These are phyloP conservation scores for Xerocomus potaroensis DNA, from an alignment of 768 basidiomycete genomes.

Conservation along the genomic window DNA sequence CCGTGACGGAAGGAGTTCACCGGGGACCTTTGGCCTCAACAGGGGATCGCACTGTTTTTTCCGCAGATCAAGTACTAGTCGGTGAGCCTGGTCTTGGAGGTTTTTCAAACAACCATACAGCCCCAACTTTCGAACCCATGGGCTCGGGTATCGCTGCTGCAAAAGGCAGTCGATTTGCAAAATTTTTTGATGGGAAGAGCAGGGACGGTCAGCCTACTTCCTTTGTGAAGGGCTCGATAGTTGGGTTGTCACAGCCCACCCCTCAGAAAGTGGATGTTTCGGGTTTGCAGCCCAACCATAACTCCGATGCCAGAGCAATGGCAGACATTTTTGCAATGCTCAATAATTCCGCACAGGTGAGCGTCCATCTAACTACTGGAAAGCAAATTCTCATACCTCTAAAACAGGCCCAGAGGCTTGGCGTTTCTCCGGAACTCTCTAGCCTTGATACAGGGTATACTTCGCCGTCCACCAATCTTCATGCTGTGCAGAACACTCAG, in stretches of 20 bases:
- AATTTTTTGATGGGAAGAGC: constrained; percentile 77
- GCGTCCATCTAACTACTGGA: constrained; percentile 14
- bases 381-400: constrained; percentile 6
- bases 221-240: constrained; percentile 36
- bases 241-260: constrained; percentile 43
- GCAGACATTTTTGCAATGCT: constrained; percentile 82
- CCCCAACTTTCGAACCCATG: constrained; percentile 26
- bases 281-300: constrained; percentile 34
- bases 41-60: constrained; percentile 22
- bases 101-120: constrained; percentile 12
- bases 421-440: constrained; percentile 21
- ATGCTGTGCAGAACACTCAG: constrained; percentile 39
- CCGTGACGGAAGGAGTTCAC: constrained; percentile 17
- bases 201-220: constrained; percentile 37
- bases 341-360: constrained; percentile 69
- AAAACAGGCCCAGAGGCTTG: constrained; percentile 28
- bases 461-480: constrained; percentile 28
- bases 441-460: constrained; percentile 25
- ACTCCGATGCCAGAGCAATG: constrained; percentile 57
- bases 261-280: constrained; percentile 44
- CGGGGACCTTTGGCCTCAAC: constrained; percentile 16
- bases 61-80: constrained; percentile 17
- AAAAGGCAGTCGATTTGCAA: constrained; percentile 82
- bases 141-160: constrained; percentile 46
- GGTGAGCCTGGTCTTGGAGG: constrained; percentile 16